Percentiles rank a stretch among this genome's conserved stretches.
Conservation (phyloP, 495 filamentous ascomycete genomes). For the Penicillium goetzii region DNA sequence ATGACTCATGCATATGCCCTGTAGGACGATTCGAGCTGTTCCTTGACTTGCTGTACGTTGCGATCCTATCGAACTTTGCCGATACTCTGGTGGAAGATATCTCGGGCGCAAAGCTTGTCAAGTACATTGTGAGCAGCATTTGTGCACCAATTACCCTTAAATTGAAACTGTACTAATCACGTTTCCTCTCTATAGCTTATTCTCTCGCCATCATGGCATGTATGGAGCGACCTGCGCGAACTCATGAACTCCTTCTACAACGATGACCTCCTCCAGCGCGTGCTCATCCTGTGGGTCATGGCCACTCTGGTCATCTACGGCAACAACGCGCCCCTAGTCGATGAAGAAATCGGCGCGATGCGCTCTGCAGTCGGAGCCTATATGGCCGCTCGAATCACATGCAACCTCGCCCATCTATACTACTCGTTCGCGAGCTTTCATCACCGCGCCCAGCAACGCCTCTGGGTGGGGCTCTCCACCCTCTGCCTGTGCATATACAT, state of each 20-base stretch:
- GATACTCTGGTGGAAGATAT: constrained; percentile 50
- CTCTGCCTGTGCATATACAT: constrained; percentile 43
- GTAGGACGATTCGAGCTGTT: constrained; percentile 53
- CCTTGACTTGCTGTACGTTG: constrained; percentile 53
- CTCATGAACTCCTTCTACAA: constrained; percentile 56
- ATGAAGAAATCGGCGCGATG: constrained; percentile 46
- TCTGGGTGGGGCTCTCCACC: constrained; percentile 36
- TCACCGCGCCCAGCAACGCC: constrained; percentile 41
- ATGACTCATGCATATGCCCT: neutral
- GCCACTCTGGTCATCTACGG: constrained; percentile 49
- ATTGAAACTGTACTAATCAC: neutral
- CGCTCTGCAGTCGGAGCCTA: constrained; percentile 46
- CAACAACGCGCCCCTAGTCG: constrained; percentile 50
- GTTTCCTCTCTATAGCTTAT: constrained; percentile 33
- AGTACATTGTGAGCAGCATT: constrained; percentile 39
- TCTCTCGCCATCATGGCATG: constrained; percentile 50
- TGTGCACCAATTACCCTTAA: neutral
- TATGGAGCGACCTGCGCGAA: constrained; percentile 53
- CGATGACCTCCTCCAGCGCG: constrained; percentile 51
- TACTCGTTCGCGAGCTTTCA: constrained; percentile 46
- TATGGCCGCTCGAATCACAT: constrained; percentile 37
- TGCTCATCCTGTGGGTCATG: constrained; percentile 54
- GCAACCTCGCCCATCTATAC: constrained; percentile 34
- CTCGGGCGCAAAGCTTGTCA: constrained; percentile 49
- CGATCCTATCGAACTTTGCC: constrained; percentile 49